These are phyloP conservation scores for Tylopilus sp. DNA, from an alignment of 768 basidiomycete genomes.

Conservation along the genomic window DNA sequence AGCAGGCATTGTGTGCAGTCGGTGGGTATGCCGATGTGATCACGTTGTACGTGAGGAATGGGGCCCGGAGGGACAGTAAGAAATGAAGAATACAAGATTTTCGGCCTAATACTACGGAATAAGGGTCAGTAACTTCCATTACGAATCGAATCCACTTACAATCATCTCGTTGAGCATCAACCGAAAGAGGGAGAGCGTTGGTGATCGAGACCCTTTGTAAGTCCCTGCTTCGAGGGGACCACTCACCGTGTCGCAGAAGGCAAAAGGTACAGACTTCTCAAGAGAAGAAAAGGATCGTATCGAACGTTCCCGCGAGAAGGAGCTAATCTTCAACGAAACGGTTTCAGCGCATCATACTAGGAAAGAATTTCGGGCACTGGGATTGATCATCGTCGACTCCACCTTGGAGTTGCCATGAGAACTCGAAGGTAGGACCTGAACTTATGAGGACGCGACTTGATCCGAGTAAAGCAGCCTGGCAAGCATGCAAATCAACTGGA, in stretches of 20 bases:
- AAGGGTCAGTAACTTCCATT: no score
- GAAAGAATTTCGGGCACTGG: constrained; percentile 41
- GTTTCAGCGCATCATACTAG: constrained; percentile 47
- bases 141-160: no score
- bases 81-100: no score
- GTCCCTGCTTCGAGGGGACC: not conserved
- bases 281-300: constrained; percentile 17
- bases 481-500: no score
- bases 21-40: constrained; percentile 44
- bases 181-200: constrained; percentile 12
- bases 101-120: no score
- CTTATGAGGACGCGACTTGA: no score
- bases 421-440: no score
- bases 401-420: no score
- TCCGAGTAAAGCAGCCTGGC: no score
- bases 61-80: constrained; percentile 42
- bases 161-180: constrained; percentile 14
- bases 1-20: constrained; percentile 32
- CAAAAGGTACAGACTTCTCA: constrained; percentile 1
- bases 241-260: constrained; percentile 1
- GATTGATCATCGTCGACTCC: no score
- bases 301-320: not conserved
- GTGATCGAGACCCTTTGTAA: constrained; percentile 9
- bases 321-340: constrained; percentile 23
- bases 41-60: constrained; percentile 36